Evolutionary conservation across 1,284 basidiomycete genomes (phyloP).

Genomic region (Stygiomarasmius scandens): DNA sequence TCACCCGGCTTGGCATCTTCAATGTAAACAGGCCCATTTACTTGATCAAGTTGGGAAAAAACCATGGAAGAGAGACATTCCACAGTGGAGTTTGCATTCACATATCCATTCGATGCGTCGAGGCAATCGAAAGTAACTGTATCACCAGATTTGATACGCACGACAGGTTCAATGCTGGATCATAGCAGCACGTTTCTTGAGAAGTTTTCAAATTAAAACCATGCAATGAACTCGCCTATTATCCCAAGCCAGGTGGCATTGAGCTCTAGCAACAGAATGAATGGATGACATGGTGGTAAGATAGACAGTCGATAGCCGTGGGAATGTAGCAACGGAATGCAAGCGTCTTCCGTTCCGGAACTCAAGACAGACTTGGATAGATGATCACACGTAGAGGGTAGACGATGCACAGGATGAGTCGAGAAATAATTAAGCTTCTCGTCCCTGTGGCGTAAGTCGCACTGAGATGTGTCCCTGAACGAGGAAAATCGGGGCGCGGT

Average conservation of each 20-base stretch:
- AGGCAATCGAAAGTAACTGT: slow-evolving; percentile 61
- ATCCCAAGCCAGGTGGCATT: slow-evolving; percentile 58
- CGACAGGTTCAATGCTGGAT: slow-evolving; percentile 51
- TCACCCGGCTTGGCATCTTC: slow-evolving; percentile 54
- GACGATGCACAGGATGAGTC: no score
- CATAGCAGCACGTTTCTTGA: not conserved
- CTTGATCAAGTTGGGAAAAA: slow-evolving; percentile 54
- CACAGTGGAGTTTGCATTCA: slow-evolving; percentile 46
- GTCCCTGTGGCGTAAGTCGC: no score
- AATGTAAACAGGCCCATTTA: slow-evolving; percentile 60
- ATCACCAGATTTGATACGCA: slow-evolving; percentile 54
- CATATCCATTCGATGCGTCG: slow-evolving; percentile 64
- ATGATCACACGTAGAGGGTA: no score
- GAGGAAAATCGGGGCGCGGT: no score
- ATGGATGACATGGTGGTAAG: slow-evolving; percentile 36
- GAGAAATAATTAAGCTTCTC: no score
- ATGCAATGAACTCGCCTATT: slow-evolving; percentile 55
- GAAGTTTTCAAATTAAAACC: not conserved
- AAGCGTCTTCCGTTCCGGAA: no score
- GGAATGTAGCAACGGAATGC: not conserved
- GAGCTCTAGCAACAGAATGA: slow-evolving; percentile 51
- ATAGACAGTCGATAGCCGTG: not conserved
- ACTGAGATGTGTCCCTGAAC: no score
- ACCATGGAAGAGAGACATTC: slow-evolving; percentile 40
- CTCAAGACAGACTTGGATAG: no score